Evolutionary conservation across 352 stramenopile genomes (phyloP).

Genomic region (Globisporangium lucens): DNA sequence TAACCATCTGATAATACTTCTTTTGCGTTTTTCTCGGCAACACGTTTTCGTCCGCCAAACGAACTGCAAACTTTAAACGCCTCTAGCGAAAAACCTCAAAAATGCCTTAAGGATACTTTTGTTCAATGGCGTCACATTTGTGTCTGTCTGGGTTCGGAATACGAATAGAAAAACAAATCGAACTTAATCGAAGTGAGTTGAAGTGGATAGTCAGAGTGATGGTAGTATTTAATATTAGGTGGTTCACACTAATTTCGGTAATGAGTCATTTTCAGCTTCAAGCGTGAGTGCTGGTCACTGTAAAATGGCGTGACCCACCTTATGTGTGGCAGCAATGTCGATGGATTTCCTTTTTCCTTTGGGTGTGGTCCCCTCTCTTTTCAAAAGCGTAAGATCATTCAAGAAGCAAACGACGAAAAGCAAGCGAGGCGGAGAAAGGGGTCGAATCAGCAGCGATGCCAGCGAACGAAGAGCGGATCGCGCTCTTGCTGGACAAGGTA

Average conservation of each 20-base stretch:
- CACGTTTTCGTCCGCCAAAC: too few species aligned
- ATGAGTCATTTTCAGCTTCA: background rate
- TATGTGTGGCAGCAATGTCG: background rate
- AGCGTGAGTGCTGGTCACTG: background rate
- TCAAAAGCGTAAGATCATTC: slow-evolving; percentile 6
- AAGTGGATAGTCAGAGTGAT: slow-evolving; percentile 6
- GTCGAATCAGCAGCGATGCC: slow-evolving; percentile 33
- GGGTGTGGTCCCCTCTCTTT: background rate
- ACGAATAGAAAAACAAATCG: background rate
- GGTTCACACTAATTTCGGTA: background rate
- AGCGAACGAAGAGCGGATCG: slow-evolving; percentile 73
- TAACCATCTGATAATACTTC: too few species aligned
- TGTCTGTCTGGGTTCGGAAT: too few species aligned
- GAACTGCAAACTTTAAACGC: too few species aligned
- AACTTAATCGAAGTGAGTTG: slow-evolving; percentile 4
- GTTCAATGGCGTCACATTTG: too few species aligned
- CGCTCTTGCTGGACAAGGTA: slow-evolving; percentile 80
- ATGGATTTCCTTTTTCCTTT: background rate
- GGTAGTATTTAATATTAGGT: background rate
- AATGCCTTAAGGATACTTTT: too few species aligned
- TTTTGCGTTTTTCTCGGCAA: too few species aligned
- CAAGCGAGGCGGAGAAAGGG: background rate
- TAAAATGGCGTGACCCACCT: background rate
- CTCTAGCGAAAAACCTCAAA: too few species aligned
- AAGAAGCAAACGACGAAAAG: slow-evolving; percentile 5